phyloP scores from a whole-genome alignment of 2,329 filamentous ascomycete genomes.

The Laburnicola sp. region DNA sequence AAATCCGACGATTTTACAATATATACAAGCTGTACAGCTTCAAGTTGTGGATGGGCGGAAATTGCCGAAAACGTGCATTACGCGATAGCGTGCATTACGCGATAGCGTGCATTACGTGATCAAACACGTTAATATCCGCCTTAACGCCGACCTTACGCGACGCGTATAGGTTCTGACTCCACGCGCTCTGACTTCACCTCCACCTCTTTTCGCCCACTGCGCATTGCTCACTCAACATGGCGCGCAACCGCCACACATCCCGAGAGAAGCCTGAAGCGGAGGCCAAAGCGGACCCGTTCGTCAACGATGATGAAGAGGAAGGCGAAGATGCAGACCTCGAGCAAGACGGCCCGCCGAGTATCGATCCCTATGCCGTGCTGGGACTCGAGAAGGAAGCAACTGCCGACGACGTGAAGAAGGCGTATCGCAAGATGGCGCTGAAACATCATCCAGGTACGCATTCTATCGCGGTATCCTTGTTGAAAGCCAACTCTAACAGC shows the following conservation, averaged over 20 bases:
- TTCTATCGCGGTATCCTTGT: constrained; percentile 17
- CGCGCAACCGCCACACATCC: constrained; percentile 6
- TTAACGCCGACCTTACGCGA: constrained; percentile 24
- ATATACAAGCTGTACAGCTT: too few species aligned
- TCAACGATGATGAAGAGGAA: constrained; percentile 53
- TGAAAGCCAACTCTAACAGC: constrained; percentile 16
- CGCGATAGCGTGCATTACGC: too few species aligned
- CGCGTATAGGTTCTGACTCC: constrained; percentile 26
- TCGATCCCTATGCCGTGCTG: constrained; percentile 79
- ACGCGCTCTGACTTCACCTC: constrained; percentile 10
- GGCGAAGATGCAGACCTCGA: constrained; percentile 26
- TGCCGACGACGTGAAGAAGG: constrained; percentile 78
- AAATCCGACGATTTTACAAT: too few species aligned
- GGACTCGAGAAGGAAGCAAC: constrained; percentile 71
- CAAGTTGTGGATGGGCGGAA: too few species aligned
- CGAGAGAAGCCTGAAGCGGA: constrained; percentile 10
- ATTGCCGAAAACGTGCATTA: too few species aligned
- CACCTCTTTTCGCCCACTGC: constrained; percentile 7
- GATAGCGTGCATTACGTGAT: too few species aligned
- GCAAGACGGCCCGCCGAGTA: constrained; percentile 64
- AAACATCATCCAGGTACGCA: constrained; percentile 71
- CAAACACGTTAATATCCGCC: constrained; percentile 32
- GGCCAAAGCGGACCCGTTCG: constrained; percentile 10
- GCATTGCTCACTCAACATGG: constrained; percentile 13
- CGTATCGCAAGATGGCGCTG: constrained; percentile 88